Conservation (phyloP, 176 grass and related monocot genomes). For the Bonia amplexicaulis region DNA sequence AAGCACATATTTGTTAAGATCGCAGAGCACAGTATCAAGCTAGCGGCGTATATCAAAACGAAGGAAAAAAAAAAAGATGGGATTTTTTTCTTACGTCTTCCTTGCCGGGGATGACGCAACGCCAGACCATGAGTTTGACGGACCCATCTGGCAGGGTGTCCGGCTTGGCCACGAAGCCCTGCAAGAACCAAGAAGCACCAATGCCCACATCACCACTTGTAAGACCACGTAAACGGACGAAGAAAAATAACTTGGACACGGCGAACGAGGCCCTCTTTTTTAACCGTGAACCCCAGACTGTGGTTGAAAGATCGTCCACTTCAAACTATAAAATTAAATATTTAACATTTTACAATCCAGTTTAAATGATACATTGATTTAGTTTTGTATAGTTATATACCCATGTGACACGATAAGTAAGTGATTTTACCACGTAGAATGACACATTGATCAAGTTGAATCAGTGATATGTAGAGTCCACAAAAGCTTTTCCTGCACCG, state of each 20-base stretch:
- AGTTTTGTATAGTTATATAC: no score
- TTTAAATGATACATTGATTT: no score
- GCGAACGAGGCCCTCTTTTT: neutral
- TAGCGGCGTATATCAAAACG: neutral
- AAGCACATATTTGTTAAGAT: neutral
- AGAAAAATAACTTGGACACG: neutral
- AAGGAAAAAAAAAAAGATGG: neutral
- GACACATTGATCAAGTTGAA: no score
- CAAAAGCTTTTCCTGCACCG: no score
- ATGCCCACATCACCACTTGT: neutral
- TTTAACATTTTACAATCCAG: no score
- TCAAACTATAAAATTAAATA: no score
- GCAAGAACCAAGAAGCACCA: conserved; percentile 13
- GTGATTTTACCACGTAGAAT: no score
- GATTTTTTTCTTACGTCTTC: conserved; percentile 48
- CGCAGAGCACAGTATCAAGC: neutral
- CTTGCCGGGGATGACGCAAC: conserved; percentile 75
- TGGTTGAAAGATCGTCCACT: no score
- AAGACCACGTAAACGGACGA: neutral
- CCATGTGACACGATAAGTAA: no score
- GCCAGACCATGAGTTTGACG: conserved; percentile 80
- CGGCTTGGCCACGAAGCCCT: conserved; percentile 92
- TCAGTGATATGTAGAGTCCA: no score
- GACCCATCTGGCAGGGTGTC: conserved; percentile 75
- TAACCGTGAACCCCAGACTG: no score